Conservation (phyloP, 192 early-diverging fungal species). For the Podila horticola region DNA sequence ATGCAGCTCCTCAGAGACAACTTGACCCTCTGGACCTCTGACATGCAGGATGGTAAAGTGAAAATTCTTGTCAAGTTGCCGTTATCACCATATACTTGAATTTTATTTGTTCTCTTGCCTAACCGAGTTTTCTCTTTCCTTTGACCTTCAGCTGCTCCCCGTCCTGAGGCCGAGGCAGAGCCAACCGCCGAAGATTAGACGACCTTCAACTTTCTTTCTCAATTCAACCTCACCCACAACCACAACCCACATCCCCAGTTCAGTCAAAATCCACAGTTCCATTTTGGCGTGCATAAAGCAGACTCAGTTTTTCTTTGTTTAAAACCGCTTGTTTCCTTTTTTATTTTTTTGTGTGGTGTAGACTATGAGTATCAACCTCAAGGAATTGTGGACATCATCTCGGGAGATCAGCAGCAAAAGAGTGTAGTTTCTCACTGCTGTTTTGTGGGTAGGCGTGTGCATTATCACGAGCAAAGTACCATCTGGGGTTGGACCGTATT, state of each 20-base stretch:
- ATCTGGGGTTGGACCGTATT: too few relatives aligned
- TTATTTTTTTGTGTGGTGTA: too few relatives aligned
- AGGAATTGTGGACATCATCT: too few relatives aligned
- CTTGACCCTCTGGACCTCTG: conserved; percentile 98
- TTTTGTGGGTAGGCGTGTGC: too few relatives aligned
- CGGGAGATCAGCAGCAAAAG: too few relatives aligned
- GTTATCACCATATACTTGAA: not conserved
- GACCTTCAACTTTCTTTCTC: not conserved
- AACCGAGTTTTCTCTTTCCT: not conserved
- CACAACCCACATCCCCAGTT: not conserved
- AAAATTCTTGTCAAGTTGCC: not conserved
- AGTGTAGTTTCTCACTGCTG: too few relatives aligned
- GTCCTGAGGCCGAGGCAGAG: conserved; percentile 9
- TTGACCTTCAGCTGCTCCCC: conserved; percentile 1
- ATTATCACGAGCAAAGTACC: too few relatives aligned
- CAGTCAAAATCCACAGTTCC: not conserved
- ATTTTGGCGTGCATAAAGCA: too few relatives aligned
- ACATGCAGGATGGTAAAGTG: conserved; percentile 84
- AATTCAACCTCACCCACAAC: not conserved
- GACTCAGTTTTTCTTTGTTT: not conserved
- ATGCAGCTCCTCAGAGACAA: conserved; percentile 99
- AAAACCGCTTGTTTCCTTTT: not conserved
- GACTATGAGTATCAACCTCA: too few relatives aligned
- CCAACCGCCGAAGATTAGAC: conserved; percentile 12
- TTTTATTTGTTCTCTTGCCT: not conserved